phyloP scores from a whole-genome alignment of 148 eudicot genomes.

The Polygonum aviculare region DNA sequence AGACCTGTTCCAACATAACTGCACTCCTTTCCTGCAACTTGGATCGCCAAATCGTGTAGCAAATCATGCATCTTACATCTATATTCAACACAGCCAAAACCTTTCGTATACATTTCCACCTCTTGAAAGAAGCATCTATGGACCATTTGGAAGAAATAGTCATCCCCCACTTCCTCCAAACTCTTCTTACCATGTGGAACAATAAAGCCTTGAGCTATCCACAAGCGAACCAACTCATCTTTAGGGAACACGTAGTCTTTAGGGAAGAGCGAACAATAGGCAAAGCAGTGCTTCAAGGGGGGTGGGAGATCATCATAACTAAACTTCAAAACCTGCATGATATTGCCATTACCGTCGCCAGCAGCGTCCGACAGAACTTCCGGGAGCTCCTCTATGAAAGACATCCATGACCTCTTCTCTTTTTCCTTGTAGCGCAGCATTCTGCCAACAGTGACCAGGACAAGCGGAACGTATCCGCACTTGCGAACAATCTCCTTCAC shows the following conservation, averaged over 20 bases:
- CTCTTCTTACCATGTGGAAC: background rate
- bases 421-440: background rate
- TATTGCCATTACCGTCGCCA: background rate
- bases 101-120: background rate
- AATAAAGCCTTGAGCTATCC: constrained; percentile 18
- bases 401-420: background rate
- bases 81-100: background rate
- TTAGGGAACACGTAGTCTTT: background rate
- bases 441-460: background rate
- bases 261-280: constrained; percentile 19
- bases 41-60: constrained; percentile 10
- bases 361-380: background rate
- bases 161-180: background rate
- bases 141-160: background rate
- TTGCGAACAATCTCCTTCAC: background rate
- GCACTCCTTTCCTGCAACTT: constrained; percentile 6
- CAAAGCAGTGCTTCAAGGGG: background rate
- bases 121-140: constrained; percentile 10
- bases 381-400: background rate
- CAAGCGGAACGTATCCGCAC: background rate
- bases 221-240: constrained; percentile 2
- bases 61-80: constrained; percentile 11
- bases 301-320: background rate
- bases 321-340: background rate
- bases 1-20: background rate